Conservation (phyloP, 2,329 filamentous ascomycete genomes). For the Alternaria longipes region DNA sequence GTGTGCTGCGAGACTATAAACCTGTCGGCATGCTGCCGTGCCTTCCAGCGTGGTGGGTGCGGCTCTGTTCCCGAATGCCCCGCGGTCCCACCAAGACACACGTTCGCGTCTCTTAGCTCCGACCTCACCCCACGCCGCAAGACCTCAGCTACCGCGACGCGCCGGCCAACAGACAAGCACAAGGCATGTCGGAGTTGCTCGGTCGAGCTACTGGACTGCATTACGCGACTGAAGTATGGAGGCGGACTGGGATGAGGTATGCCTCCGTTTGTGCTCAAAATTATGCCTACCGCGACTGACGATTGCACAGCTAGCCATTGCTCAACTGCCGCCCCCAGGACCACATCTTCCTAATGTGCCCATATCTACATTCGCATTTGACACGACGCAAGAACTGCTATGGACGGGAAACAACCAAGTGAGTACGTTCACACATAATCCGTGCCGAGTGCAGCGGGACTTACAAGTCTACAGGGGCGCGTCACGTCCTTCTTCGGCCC, state of each 20-base stretch:
- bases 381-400: constrained; percentile 85
- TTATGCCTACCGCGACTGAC: constrained; percentile 22
- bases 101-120: constrained; percentile 35
- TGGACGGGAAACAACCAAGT: constrained; percentile 95
- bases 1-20: neutral
- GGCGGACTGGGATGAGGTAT: constrained; percentile 62
- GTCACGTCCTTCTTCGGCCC: constrained; percentile 87
- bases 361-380: constrained; percentile 85
- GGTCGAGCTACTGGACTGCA: constrained; percentile 28
- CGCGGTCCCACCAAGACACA: constrained; percentile 20
- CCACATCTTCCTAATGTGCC: constrained; percentile 72
- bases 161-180: constrained; percentile 25
- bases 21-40: neutral
- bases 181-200: constrained; percentile 41
- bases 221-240: constrained; percentile 55
- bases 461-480: constrained; percentile 70
- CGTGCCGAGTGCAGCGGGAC: constrained; percentile 4
- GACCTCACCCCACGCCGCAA: constrained; percentile 30
- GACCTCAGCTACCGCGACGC: constrained; percentile 26
- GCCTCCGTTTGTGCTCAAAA: neutral
- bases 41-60: neutral
- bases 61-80: constrained; percentile 15
- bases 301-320: constrained; percentile 73
- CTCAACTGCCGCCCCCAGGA: constrained; percentile 80
- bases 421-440: constrained; percentile 49